Evolutionary conservation across 441 rosid species (phyloP).

Genomic region (Gossypium armourianum): DNA sequence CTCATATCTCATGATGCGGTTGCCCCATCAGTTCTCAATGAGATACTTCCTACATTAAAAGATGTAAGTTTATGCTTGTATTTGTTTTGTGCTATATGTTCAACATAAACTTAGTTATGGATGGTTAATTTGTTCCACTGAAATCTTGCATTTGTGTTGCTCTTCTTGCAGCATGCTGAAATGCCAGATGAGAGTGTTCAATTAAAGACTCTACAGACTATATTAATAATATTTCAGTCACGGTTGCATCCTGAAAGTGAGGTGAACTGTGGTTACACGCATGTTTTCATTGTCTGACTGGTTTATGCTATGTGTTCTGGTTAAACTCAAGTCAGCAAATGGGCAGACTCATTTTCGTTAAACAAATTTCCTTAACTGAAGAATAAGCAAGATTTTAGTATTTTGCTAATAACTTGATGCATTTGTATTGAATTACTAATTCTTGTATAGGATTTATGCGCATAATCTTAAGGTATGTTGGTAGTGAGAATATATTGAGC

Average conservation of each 20-base stretch:
- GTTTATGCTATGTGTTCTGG: background rate
- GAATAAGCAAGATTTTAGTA: conserved; percentile 2
- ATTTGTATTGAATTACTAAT: background rate
- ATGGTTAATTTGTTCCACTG: background rate
- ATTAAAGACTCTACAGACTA: conserved; percentile 82
- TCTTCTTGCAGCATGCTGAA: conserved; percentile 71
- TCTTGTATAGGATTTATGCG: background rate
- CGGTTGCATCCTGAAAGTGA: conserved; percentile 79
- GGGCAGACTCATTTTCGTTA: background rate
- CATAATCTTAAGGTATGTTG: background rate
- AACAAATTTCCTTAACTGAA: background rate
- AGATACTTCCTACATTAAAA: conserved; percentile 68
- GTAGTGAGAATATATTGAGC: background rate
- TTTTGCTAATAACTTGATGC: background rate
- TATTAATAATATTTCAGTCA: conserved; percentile 79
- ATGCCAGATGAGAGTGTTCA: conserved; percentile 87
- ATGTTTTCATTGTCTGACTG: conserved; percentile 18
- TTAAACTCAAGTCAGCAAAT: background rate
- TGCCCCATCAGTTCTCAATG: conserved; percentile 62
- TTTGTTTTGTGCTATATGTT: background rate
- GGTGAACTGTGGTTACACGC: conserved; percentile 33
- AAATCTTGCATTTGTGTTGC: conserved; percentile 11
- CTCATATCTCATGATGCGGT: conserved; percentile 93
- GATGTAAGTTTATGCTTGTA: conserved; percentile 45
- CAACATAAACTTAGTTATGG: background rate